Conservation (phyloP, 345 rosid species). For the Mercurialis annua region DNA sequence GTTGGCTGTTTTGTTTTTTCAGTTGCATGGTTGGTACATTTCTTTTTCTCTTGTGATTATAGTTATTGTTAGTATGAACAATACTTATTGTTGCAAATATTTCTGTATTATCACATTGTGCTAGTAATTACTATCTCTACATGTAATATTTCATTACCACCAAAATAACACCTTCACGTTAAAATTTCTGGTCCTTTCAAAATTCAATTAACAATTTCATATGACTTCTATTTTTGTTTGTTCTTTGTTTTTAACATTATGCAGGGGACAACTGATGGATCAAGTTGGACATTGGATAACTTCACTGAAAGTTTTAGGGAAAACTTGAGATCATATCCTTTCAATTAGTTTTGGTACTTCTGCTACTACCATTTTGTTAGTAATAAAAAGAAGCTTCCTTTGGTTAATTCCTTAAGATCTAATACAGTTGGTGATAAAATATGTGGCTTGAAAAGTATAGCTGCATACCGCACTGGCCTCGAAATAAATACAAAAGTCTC, state of each 20-base stretch:
- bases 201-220: background rate
- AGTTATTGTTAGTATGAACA: too few relatives aligned
- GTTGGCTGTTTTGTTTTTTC: background rate
- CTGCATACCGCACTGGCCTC: conserved; percentile 91
- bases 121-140: too few relatives aligned
- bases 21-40: background rate
- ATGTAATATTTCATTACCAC: too few relatives aligned
- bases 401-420: conserved; percentile 43
- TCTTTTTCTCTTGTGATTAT: background rate
- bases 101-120: too few relatives aligned
- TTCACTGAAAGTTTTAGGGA: conserved; percentile 54
- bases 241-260: conserved; percentile 13
- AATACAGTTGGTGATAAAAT: conserved; percentile 54
- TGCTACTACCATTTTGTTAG: background rate
- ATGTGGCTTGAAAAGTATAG: conserved; percentile 77
- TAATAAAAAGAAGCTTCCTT: conserved; percentile 11
- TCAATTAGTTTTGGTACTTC: conserved; percentile 17
- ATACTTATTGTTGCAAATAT: too few relatives aligned
- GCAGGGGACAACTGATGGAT: conserved; percentile 49
- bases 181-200: background rate
- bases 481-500: conserved; percentile 62
- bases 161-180: too few relatives aligned
- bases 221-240: background rate
- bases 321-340: conserved; percentile 86
- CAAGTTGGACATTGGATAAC: conserved; percentile 61